phyloP scores from a whole-genome alignment of 345 rosid genomes.

The Excoecaria agallocha region DNA sequence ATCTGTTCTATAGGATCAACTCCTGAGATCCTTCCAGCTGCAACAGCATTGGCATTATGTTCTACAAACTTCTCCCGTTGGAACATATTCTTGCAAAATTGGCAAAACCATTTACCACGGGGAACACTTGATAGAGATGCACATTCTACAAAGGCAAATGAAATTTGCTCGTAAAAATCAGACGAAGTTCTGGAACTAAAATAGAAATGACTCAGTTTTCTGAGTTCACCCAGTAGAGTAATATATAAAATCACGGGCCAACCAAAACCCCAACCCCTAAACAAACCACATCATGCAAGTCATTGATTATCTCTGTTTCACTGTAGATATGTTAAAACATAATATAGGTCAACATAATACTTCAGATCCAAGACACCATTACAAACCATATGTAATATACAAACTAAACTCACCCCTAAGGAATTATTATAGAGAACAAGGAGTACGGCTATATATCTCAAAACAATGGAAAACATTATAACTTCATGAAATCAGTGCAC shows the following conservation, averaged over 20 bases:
- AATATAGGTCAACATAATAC: neutral
- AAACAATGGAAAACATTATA: neutral
- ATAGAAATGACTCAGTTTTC: conserved; percentile 8
- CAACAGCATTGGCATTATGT: conserved; percentile 68
- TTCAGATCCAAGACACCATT: no score
- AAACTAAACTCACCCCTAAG: neutral
- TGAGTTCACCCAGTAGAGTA: neutral
- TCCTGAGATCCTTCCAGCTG: conserved; percentile 86
- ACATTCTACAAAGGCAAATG: conserved; percentile 60
- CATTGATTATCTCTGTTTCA: neutral
- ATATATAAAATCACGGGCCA: neutral
- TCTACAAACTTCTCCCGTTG: conserved; percentile 67
- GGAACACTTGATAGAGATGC: conserved; percentile 59
- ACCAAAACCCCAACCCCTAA: neutral
- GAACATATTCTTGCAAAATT: conserved; percentile 56
- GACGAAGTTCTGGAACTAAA: conserved; percentile 8
- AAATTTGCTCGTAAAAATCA: conserved; percentile 16
- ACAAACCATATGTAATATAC: neutral
- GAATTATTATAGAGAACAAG: neutral
- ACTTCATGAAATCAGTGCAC: neutral
- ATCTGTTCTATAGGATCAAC: conserved; percentile 81
- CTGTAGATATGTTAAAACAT: neutral
- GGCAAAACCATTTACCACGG: conserved; percentile 78
- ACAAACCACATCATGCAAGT: neutral
- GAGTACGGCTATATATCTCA: neutral